phyloP scores from a whole-genome alignment of 495 filamentous ascomycete genomes.

The Penicillium cosmopolitanum region DNA sequence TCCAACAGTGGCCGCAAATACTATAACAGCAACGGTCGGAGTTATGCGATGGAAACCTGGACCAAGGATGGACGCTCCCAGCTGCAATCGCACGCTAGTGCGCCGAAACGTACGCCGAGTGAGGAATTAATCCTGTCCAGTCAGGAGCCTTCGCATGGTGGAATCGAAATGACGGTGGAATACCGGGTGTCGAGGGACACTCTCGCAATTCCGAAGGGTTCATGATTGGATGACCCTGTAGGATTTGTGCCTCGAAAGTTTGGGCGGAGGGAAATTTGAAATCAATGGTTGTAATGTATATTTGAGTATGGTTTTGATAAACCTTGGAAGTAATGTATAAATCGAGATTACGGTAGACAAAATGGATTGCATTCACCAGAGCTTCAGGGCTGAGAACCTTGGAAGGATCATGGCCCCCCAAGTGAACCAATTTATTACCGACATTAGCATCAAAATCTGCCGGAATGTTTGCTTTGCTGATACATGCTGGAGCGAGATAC shows the following conservation, averaged over 20 bases:
- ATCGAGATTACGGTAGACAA: too few relatives aligned
- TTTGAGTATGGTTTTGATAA: not conserved
- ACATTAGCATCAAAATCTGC: not conserved
- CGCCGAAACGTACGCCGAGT: constrained; percentile 37
- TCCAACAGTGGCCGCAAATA: constrained; percentile 30
- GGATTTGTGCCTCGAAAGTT: too few relatives aligned
- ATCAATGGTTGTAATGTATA: not conserved
- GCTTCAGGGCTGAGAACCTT: not conserved
- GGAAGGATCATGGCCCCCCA: not conserved
- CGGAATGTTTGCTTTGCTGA: not conserved
- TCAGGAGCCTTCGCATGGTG: constrained; percentile 28
- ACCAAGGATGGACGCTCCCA: constrained; percentile 36
- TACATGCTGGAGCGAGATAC: not conserved
- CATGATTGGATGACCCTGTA: not conserved
- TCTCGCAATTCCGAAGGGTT: not conserved
- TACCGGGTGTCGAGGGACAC: constrained; percentile 44
- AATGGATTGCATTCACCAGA: too few relatives aligned
- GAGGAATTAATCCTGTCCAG: constrained; percentile 50
- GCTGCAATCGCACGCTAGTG: constrained; percentile 34
- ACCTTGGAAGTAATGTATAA: too few relatives aligned
- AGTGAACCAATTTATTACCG: not conserved
- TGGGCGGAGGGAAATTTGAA: not conserved
- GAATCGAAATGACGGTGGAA: constrained; percentile 52
- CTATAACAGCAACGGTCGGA: constrained; percentile 22
- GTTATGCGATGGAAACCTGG: constrained; percentile 40